Evolutionary conservation across 164 flowering plant genomes (phyloP).

Genomic region (Aristolochia fimbriata): DNA sequence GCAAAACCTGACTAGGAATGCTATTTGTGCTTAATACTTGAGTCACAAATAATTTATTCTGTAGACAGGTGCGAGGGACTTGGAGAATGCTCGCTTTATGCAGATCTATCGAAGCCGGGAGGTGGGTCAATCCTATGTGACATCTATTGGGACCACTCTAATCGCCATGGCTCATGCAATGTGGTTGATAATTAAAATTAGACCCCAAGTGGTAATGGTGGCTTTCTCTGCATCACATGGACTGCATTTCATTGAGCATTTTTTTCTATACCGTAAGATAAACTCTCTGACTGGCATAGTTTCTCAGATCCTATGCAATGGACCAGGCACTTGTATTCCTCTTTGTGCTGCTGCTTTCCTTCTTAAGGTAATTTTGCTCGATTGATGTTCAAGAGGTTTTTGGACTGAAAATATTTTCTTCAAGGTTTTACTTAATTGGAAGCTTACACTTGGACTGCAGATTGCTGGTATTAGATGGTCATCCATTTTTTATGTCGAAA

Average conservation of each 20-base stretch:
- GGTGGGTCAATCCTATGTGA: conserved; percentile 90
- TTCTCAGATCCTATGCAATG: conserved; percentile 78
- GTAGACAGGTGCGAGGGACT: conserved; percentile 24
- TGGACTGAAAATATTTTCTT: not conserved
- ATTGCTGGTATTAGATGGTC: conserved; percentile 81
- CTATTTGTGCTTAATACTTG: not conserved
- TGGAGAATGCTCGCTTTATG: conserved; percentile 39
- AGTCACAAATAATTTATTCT: conserved; percentile 7
- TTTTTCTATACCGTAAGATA: not conserved
- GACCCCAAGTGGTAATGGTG: conserved; percentile 82
- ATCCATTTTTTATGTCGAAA: conserved; percentile 67
- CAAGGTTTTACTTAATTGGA: not conserved
- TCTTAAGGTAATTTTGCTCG: conserved; percentile 47
- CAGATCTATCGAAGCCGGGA: conserved; percentile 88
- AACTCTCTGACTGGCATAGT: conserved; percentile 1
- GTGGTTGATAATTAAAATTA: conserved; percentile 62
- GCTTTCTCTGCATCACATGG: not conserved
- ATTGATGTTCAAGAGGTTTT: not conserved
- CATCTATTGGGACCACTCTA: conserved; percentile 82
- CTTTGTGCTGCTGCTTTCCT: conserved; percentile 69
- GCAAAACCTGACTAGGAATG: not conserved
- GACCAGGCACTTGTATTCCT: conserved; percentile 97
- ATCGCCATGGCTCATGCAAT: conserved; percentile 72
- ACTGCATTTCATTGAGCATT: not conserved
- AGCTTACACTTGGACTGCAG: conserved; percentile 29